Percentiles rank a stretch among this genome's conserved stretches.
Evolutionary conservation across 306 rosid species (phyloP).

Genomic region (Potentilla sterilis): DNA sequence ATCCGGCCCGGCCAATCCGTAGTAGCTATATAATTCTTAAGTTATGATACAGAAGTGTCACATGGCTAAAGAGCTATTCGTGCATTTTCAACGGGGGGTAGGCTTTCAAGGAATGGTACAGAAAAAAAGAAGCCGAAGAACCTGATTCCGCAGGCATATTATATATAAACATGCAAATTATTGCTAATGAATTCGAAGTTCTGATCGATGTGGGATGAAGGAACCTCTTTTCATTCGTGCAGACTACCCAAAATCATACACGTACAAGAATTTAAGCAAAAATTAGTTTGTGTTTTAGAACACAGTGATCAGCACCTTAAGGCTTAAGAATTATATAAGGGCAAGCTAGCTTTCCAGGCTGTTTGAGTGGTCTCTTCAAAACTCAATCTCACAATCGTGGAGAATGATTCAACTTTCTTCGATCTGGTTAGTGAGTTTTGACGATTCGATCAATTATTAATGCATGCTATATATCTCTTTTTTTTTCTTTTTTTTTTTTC

Average conservation of each 20-base stretch:
- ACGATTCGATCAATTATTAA: not conserved
- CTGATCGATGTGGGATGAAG: not conserved
- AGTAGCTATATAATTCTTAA: no score
- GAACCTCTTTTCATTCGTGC: not conserved
- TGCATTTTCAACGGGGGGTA: not conserved
- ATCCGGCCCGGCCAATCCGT: not conserved
- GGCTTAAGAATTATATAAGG: not conserved
- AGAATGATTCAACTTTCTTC: not conserved
- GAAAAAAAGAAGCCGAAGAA: not conserved
- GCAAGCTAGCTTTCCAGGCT: conserved; percentile 3
- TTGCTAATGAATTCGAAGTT: not conserved
- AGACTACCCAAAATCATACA: not conserved
- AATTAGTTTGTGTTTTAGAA: not conserved
- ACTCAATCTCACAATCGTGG: not conserved
- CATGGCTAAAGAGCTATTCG: not conserved
- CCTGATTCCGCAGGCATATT: not conserved
- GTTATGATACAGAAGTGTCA: not conserved
- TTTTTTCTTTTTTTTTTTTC: not conserved
- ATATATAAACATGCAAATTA: not conserved
- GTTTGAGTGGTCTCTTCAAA: not conserved
- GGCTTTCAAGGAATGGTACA: not conserved
- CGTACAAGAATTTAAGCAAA: not conserved
- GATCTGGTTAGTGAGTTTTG: not conserved
- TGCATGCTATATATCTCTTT: not conserved
- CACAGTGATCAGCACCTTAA: not conserved